These are phyloP conservation scores for Polytrichum commune DNA, from an alignment of 225 moss, liverwort and hornwort genomes.

Conservation along the genomic window DNA sequence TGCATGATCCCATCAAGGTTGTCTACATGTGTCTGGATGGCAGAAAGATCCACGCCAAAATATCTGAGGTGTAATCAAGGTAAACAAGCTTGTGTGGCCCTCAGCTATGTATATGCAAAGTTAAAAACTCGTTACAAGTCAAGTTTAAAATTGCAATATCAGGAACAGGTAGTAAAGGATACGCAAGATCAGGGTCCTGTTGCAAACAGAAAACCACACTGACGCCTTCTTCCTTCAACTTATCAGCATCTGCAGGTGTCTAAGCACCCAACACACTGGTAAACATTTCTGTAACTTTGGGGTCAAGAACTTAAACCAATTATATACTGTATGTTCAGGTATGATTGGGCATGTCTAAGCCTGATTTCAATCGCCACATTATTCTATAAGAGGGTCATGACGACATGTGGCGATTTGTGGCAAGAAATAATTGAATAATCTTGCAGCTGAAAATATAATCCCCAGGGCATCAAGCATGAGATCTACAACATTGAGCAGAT, in stretches of 20 bases:
- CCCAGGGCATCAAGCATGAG: background rate
- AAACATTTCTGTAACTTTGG: slow-evolving; percentile 15
- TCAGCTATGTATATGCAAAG: slow-evolving; percentile 8
- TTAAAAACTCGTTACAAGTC: slow-evolving; percentile 1
- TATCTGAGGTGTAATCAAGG: slow-evolving; percentile 53
- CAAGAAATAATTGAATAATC: too few species aligned
- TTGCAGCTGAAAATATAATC: too few species aligned
- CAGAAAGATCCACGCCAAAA: slow-evolving; percentile 78
- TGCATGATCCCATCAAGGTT: slow-evolving; percentile 77
- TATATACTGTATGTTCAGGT: too few species aligned
- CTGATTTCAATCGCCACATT: too few species aligned
- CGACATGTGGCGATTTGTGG: too few species aligned
- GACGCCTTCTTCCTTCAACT: slow-evolving; percentile 73
- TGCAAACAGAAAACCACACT: slow-evolving; percentile 85
- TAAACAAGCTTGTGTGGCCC: slow-evolving; percentile 6
- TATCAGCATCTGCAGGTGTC: slow-evolving; percentile 91
- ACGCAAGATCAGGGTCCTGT: slow-evolving; percentile 86
- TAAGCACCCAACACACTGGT: slow-evolving; percentile 43
- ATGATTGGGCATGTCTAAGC: too few species aligned
- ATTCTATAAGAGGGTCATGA: too few species aligned
- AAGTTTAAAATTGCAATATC: slow-evolving; percentile 7
- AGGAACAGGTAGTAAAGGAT: slow-evolving; percentile 38
- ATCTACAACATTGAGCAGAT: background rate
- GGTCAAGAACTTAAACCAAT: background rate
- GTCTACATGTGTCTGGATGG: slow-evolving; percentile 60